These are phyloP conservation scores for Trametes hirsuta DNA, from an alignment of 1,284 basidiomycete genomes.

Conservation along the genomic window DNA sequence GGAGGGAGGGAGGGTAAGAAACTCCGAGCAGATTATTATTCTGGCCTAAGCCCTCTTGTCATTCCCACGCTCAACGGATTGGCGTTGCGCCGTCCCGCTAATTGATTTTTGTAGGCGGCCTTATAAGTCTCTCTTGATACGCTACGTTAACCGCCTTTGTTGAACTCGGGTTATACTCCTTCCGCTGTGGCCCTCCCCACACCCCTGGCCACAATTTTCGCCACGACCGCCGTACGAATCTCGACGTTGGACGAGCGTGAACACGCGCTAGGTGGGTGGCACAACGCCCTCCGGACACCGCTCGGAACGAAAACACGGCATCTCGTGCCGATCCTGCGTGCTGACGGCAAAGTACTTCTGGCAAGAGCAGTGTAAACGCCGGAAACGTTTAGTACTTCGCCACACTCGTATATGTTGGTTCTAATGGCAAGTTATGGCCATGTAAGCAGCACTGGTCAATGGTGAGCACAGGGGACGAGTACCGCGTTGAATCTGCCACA, in stretches of 20 bases:
- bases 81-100: conserved; percentile 1
- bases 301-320: neutral
- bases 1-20: conserved; percentile 12
- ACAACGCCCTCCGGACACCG: conserved; percentile 3
- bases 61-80: conserved; percentile 15
- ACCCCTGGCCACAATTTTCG: too few species aligned
- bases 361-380: neutral
- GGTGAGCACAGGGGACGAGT: too few species aligned
- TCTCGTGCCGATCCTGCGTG: neutral
- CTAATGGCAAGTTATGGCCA: too few species aligned
- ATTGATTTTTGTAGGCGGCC: too few species aligned
- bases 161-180: neutral
- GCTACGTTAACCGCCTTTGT: neutral
- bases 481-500: too few species aligned
- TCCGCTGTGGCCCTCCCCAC: too few species aligned
- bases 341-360: neutral
- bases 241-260: neutral
- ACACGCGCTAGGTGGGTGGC: neutral
- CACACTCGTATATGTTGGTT: too few species aligned
- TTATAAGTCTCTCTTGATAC: neutral
- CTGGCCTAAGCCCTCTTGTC: neutral
- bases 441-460: too few species aligned
- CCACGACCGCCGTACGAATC: neutral
- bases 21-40: conserved; percentile 21
- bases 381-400: too few species aligned